Conservation (phyloP, 805 yeast genomes). For the Zygosaccharomyces pseudorouxii region DNA sequence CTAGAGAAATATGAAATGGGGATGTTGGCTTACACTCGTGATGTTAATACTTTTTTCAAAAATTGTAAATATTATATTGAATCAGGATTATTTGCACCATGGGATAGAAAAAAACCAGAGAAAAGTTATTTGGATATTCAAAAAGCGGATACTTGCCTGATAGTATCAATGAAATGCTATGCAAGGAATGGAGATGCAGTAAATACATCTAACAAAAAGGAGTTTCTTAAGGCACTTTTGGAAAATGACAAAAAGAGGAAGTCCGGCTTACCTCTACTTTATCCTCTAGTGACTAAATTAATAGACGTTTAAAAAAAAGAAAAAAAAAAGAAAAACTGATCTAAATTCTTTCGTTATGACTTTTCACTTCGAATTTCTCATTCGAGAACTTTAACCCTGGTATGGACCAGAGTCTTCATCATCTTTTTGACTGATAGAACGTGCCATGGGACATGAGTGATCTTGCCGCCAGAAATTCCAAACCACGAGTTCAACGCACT, state of each 20-base stretch:
- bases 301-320: background rate
- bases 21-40: constrained; percentile 11
- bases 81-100: constrained; percentile 12
- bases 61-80: constrained; percentile 11
- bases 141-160: constrained; percentile 14
- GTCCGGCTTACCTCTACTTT: constrained; percentile 6
- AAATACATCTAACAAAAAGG: background rate
- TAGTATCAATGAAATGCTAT: constrained; percentile 5
- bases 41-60: constrained; percentile 8
- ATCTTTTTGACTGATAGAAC: constrained; percentile 61
- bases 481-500: constrained; percentile 40
- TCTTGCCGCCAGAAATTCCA: constrained; percentile 33
- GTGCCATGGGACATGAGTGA: constrained; percentile 65
- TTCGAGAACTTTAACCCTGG: constrained; percentile 40
- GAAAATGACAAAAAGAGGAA: constrained; percentile 3
- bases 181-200: background rate
- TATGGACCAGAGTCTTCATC: constrained; percentile 54
- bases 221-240: background rate
- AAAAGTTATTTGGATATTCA: constrained; percentile 1
- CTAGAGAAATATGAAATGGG: background rate
- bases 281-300: background rate
- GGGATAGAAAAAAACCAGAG: background rate
- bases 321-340: background rate
- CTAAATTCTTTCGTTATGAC: background rate
- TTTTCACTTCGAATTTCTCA: background rate